These are phyloP conservation scores for Atkinsonella hypoxylon DNA, from an alignment of 2,329 filamentous ascomycete species.

Conservation along the genomic window DNA sequence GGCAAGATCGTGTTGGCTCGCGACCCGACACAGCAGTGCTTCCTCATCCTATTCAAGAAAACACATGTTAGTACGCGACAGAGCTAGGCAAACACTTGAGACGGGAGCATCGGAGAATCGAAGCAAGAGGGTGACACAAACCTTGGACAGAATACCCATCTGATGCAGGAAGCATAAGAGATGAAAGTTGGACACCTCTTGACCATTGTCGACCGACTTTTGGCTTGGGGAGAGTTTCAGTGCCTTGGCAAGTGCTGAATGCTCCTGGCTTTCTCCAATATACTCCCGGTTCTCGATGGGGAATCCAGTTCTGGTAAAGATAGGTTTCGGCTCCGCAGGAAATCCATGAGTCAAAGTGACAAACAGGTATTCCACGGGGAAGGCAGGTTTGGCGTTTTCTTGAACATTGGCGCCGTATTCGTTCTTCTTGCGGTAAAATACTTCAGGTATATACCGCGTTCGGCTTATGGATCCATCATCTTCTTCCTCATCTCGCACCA, in stretches of 20 bases:
- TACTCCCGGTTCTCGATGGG: conserved; percentile 85
- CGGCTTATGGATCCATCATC: conserved; percentile 57
- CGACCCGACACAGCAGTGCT: conserved; percentile 71
- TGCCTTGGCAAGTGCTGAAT: conserved; percentile 53
- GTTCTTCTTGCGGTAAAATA: conserved; percentile 92
- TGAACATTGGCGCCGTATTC: conserved; percentile 95
- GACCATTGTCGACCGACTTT: conserved; percentile 47
- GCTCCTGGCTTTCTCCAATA: conserved; percentile 77
- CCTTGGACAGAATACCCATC: conserved; percentile 75
- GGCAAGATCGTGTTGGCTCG: conserved; percentile 65
- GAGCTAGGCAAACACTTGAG: neutral
- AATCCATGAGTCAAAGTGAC: conserved; percentile 96
- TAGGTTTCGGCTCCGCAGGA: conserved; percentile 64
- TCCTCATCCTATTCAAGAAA: conserved; percentile 63
- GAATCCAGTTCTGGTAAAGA: conserved; percentile 65
- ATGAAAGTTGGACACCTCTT: conserved; percentile 83
- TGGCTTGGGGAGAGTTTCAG: conserved; percentile 51
- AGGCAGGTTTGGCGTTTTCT: conserved; percentile 91
- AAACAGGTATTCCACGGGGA: conserved; percentile 92
- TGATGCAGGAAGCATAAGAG: conserved; percentile 76
- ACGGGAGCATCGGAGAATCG: neutral
- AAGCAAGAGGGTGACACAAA: conserved; percentile 28
- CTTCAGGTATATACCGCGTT: conserved; percentile 87
- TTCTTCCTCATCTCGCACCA: conserved; percentile 86
- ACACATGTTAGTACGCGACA: neutral